Evolutionary conservation across 2,329 filamentous ascomycete genomes (phyloP), one percentile per base, ranked within the genome.

Genomic region (Atkinsonella hypoxylon): DNA sequence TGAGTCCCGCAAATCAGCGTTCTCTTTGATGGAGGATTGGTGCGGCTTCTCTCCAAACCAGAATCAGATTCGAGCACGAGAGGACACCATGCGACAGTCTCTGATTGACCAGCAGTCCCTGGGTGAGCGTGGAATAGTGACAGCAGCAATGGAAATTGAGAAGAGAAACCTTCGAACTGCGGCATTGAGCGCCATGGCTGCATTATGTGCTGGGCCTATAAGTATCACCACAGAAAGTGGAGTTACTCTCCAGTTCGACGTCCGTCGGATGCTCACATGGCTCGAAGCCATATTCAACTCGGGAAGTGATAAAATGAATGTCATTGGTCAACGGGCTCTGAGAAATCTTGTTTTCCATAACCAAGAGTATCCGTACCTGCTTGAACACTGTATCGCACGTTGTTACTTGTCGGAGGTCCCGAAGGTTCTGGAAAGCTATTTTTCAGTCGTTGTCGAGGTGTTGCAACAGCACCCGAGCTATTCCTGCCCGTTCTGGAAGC

Each of bases 11-110:
- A 95, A 96, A 64, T 96, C 93, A 5, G 87, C 91, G 0, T 98
- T 98, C 62, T 84, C 90, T 0, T 71, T 98, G 45, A 97, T 98
- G 90, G 93, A 98, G 67, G 91, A 97, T 57, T 98, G 94, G 94
- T 98, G 93, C 64, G 93, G 93, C 2, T 96, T 94, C 64, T 95
- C 90, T 8, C 89, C 90, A 0, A 95, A 96, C 56, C 89, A 94
- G 63, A 75, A 72, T 13, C 87, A 94, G 56, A 87, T 95, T 40
- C 80, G 83, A 5, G 82, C 84, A 52, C 78, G 89, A 54, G 90
- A 96, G 66, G 86, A 95, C 54, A 85, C 80, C 36, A 94, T 96
- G 84, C 79, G 88, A 42, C 86, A 90, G 58, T 88, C 87, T 2
- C 76, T 93, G 57, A 82, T 95, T 36, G 82, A 91, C 48, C 85